A percentile compares a stretch with the other conserved stretches of the same genome.
These are phyloP conservation scores for Fusarium verticillioides DNA, from an alignment of 2,329 filamentous ascomycete genomes.

Conservation along the genomic window DNA sequence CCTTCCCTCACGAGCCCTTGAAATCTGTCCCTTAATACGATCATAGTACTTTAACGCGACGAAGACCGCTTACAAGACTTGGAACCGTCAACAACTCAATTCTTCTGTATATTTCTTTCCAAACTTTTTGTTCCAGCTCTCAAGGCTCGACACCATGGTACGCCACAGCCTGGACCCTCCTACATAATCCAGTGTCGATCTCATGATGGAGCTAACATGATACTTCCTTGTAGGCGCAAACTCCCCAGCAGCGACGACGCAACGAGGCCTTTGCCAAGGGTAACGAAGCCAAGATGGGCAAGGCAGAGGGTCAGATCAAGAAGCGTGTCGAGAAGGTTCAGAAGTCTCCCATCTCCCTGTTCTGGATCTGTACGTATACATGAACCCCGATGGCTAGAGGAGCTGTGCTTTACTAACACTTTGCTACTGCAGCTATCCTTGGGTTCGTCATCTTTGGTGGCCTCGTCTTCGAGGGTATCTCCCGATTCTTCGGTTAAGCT, in stretches of 20 bases:
- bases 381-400: not conserved
- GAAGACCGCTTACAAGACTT: conserved; percentile 3
- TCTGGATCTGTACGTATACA: conserved; percentile 68
- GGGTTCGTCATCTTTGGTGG: conserved; percentile 71
- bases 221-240: conserved; percentile 73
- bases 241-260: conserved; percentile 82
- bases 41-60: conserved; percentile 31
- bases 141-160: conserved; percentile 27
- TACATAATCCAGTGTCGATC: conserved; percentile 15
- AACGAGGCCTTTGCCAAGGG: conserved; percentile 82
- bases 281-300: conserved; percentile 80
- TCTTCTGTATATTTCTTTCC: conserved; percentile 1
- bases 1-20: conserved; percentile 12
- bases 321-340: conserved; percentile 64
- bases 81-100: conserved; percentile 2
- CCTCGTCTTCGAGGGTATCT: conserved; percentile 66
- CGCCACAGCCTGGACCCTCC: not conserved
- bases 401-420: conserved; percentile 7
- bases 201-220: conserved; percentile 36
- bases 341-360: conserved; percentile 72
- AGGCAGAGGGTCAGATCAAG: conserved; percentile 73
- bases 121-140: not conserved
- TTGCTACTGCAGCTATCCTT: conserved; percentile 59
- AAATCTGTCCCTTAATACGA: conserved; percentile 46
- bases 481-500: conserved; percentile 60